Percentiles rank a stretch among this genome's conserved stretches.
Conservation (phyloP, 371 early-diverging fungal species). For the Blyttiomyces sp. region DNA sequence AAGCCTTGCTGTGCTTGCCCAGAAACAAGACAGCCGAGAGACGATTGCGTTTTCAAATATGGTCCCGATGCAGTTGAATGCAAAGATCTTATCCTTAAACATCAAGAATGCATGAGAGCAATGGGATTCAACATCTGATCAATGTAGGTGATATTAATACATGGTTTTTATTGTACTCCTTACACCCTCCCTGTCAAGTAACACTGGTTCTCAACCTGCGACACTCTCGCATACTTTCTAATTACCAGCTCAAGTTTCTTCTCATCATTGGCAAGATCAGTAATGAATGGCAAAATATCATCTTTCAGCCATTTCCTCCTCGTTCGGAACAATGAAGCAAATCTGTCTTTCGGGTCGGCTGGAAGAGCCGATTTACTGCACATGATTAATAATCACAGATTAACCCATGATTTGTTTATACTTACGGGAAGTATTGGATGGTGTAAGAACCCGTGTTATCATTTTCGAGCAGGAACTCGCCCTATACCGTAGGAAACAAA, state of each 20-base stretch:
- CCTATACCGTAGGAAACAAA: too few species aligned
- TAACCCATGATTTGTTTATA: neutral
- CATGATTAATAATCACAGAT: neutral
- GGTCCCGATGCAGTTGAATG: too few species aligned
- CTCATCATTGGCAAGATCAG: constrained; percentile 29
- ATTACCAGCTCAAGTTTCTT: constrained; percentile 34
- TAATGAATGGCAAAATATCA: constrained; percentile 38
- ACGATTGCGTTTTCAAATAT: too few species aligned
- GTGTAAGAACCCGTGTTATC: neutral
- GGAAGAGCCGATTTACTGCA: constrained; percentile 31
- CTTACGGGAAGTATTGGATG: constrained; percentile 38
- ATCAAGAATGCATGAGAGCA: too few species aligned
- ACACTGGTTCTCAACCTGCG: too few species aligned
- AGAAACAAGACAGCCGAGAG: too few species aligned
- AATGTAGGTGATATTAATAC: too few species aligned
- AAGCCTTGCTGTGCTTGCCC: too few species aligned
- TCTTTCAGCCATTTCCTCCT: constrained; percentile 30
- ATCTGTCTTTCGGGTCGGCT: constrained; percentile 28
- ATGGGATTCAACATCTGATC: too few species aligned
- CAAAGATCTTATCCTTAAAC: too few species aligned
- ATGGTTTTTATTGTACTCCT: too few species aligned
- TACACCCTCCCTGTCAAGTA: too few species aligned
- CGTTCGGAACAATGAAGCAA: constrained; percentile 33
- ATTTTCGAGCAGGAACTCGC: constrained; percentile 27
- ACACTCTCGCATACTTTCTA: constrained; percentile 37